phyloP scores from a whole-genome alignment of 2,329 filamentous ascomycete genomes.

The Chaetomium sp. region DNA sequence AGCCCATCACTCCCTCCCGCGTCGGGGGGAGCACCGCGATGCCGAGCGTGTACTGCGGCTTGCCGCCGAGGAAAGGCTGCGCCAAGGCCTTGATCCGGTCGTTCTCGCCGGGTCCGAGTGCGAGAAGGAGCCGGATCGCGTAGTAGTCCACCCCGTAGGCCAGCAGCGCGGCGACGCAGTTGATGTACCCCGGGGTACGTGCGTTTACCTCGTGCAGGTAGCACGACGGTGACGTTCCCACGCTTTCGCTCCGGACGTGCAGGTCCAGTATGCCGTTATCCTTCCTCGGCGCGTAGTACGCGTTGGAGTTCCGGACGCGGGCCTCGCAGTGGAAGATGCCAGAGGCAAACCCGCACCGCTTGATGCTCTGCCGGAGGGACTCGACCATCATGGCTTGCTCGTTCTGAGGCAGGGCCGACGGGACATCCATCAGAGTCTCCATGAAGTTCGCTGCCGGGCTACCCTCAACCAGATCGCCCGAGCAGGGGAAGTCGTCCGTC shows the following conservation, averaged over 20 bases:
- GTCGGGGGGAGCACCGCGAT: slow-evolving; percentile 19
- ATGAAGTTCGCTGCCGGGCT: neutral
- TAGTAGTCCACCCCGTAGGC: slow-evolving; percentile 41
- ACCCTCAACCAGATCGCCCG: slow-evolving; percentile 32
- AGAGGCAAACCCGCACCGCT: slow-evolving; percentile 34
- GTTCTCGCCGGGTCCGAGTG: slow-evolving; percentile 27
- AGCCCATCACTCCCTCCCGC: slow-evolving; percentile 19
- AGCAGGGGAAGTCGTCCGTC: slow-evolving; percentile 44
- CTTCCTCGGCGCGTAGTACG: slow-evolving; percentile 28
- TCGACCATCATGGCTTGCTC: slow-evolving; percentile 32
- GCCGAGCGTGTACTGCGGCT: slow-evolving; percentile 22
- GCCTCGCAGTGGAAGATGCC: slow-evolving; percentile 40
- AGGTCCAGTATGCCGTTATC: slow-evolving; percentile 32
- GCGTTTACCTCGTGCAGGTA: slow-evolving; percentile 41
- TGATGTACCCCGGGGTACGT: slow-evolving; percentile 36
- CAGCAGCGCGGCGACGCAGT: slow-evolving; percentile 32
- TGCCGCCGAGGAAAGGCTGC: slow-evolving; percentile 29
- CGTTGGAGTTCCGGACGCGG: slow-evolving; percentile 35
- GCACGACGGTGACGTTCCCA: neutral
- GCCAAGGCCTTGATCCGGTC: slow-evolving; percentile 31
- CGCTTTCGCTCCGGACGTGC: slow-evolving; percentile 15
- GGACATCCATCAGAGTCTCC: slow-evolving; percentile 36
- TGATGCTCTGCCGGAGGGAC: slow-evolving; percentile 31
- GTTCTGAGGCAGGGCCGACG: slow-evolving; percentile 32
- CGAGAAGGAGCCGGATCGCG: slow-evolving; percentile 34